These are phyloP conservation scores for Didymella arachidicola DNA, from an alignment of 2,329 filamentous ascomycete genomes.

Conservation along the genomic window DNA sequence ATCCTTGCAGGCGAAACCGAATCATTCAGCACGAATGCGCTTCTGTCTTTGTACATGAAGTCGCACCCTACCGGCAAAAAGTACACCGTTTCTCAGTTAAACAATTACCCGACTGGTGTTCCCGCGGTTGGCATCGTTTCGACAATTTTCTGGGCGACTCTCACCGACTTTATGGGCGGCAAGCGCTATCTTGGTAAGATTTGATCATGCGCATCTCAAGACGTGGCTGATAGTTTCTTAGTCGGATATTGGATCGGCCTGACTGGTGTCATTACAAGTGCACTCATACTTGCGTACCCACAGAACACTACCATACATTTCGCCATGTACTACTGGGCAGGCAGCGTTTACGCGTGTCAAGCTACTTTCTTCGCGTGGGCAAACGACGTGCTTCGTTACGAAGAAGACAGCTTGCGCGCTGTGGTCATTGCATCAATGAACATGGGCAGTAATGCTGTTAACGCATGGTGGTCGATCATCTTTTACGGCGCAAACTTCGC, in stretches of 20 bases:
- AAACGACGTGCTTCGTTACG: conserved; percentile 72
- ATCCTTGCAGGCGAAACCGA: conserved; percentile 76
- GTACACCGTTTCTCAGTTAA: conserved; percentile 60
- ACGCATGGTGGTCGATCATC: conserved; percentile 76
- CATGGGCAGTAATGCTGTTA: conserved; percentile 70
- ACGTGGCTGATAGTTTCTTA: conserved; percentile 18
- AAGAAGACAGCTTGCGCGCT: conserved; percentile 68
- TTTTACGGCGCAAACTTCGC: conserved; percentile 74
- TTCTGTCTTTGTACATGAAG: conserved; percentile 63
- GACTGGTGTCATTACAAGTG: conserved; percentile 69
- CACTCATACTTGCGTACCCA: conserved; percentile 65
- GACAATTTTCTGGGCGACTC: conserved; percentile 72
- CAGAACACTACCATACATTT: conserved; percentile 65
- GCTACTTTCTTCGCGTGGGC: conserved; percentile 80
- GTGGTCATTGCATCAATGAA: conserved; percentile 79
- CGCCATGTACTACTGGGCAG: conserved; percentile 74
- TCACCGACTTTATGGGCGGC: conserved; percentile 70
- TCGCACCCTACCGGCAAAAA: conserved; percentile 51
- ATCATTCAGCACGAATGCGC: conserved; percentile 71
- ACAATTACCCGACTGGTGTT: conserved; percentile 63
- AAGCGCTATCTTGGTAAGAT: conserved; percentile 65
- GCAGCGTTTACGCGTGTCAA: conserved; percentile 74
- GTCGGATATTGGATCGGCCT: conserved; percentile 66
- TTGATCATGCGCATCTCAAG: not conserved
- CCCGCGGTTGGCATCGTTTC: conserved; percentile 61